Conservation (phyloP, 805 yeast genomes). For the Wickerhamiella occidentalis region DNA sequence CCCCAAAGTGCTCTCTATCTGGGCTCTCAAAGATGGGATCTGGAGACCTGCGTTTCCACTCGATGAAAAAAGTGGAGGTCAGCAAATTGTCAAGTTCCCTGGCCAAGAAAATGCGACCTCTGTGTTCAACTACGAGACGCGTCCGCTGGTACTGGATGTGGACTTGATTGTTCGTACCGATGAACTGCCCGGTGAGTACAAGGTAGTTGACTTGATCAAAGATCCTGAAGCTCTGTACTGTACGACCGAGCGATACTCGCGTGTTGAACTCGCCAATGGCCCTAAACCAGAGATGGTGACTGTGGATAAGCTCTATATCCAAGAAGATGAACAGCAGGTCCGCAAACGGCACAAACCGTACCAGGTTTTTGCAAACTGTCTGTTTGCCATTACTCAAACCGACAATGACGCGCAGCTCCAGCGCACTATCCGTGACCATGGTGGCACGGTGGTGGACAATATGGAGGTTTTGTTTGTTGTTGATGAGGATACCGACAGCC, state of each 20-base stretch:
- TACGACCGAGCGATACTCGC: background rate
- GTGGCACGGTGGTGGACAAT: background rate
- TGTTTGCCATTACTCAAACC: slow-evolving; percentile 1
- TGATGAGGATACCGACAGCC: background rate
- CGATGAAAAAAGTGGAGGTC: background rate
- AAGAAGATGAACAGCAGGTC: background rate
- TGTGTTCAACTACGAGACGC: background rate
- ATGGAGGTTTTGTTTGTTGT: background rate
- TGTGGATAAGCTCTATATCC: slow-evolving; percentile 1
- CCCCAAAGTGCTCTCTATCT: slow-evolving; percentile 1
- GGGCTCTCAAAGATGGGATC: background rate
- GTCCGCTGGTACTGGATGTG: slow-evolving; percentile 4
- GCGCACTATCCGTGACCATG: background rate
- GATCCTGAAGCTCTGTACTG: background rate
- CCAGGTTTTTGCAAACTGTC: background rate
- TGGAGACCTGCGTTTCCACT: slow-evolving; percentile 7
- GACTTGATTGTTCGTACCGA: background rate
- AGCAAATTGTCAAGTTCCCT: background rate
- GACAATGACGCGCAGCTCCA: background rate
- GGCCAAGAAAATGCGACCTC: background rate
- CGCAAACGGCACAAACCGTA: background rate
- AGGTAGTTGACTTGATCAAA: background rate
- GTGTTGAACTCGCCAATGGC: background rate
- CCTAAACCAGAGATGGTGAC: background rate
- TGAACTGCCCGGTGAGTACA: background rate